Base-by-base conservation (phyloP, 164 flowering plant genomes). In the Taxillus chinensis region DNA sequence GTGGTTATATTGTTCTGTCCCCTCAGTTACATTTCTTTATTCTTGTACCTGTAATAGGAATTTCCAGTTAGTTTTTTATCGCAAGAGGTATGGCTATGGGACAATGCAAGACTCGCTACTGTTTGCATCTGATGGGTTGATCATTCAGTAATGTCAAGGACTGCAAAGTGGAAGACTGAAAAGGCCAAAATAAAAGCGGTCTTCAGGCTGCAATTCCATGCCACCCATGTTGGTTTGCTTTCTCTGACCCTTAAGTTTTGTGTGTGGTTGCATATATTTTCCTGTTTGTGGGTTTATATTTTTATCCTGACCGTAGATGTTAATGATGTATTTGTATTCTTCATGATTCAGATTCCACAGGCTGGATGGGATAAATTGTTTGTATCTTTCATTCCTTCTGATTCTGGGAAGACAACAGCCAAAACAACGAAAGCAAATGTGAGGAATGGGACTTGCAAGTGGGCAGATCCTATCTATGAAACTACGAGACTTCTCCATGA, bases 401-500 rank as follows among this genome's bases (percentile, higher is more conserved):
- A 95, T 65, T 72, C 96, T 67, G 93, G 85, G 48, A 91, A 89
- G 77, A 78, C 82, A 75, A 82, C 90, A 6, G 87, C 89, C 54
- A 90, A 95, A 75, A 95, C 99, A 59, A 87, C 85, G 58, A 95
- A 89, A 74, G 86, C 96, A 62, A 84, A 72, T 78, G 99, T 91
- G 54, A 79, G 90, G 76, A 95, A 86, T 75, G 99, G 99, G 59
- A 77, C 80, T 17, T 95, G 99, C 78, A 95, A 89, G 79, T 95
- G 99, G 99, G 86, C 74, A 14, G 99, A 95, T 83, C 96, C 99
- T 45, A 87, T 95, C 67, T 95, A 95, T 81, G 99, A 95, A 78
- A 91, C 95, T 8, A 86, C 99, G 59, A 84, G 90, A 71, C 97
- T 91, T 78, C 86, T 95, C 37, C 93, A 80, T 74, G 95, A 95